Conservation (phyloP, 257 asterid species). For the Dorcoceras hygrometricum region DNA sequence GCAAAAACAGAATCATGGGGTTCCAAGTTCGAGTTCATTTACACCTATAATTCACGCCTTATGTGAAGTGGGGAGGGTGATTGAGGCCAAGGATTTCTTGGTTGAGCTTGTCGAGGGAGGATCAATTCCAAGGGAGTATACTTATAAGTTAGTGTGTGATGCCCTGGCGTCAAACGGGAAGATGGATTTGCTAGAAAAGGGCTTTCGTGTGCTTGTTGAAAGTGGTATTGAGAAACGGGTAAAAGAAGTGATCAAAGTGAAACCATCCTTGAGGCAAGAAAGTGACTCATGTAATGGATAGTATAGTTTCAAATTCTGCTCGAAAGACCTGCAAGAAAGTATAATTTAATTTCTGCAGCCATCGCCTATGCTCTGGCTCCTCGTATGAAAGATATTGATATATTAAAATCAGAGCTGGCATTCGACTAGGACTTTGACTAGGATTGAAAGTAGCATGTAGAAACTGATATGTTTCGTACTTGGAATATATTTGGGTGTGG, state of each 20-base stretch:
- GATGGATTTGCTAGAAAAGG: slow-evolving; percentile 42
- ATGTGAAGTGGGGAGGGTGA: slow-evolving; percentile 75
- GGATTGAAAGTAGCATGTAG: background rate
- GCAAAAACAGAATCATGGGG: slow-evolving; percentile 62
- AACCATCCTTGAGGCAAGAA: slow-evolving; percentile 42
- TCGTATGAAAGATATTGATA: too few species aligned
- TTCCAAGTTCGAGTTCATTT: slow-evolving; percentile 64
- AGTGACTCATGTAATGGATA: background rate
- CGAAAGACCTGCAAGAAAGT: too few species aligned
- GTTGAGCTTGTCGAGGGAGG: slow-evolving; percentile 69
- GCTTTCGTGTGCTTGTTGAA: slow-evolving; percentile 44
- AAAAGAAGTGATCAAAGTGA: slow-evolving; percentile 52
- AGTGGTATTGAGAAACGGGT: slow-evolving; percentile 53
- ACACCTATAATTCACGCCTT: slow-evolving; percentile 75
- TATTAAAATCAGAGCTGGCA: too few species aligned
- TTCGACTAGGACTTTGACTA: too few species aligned
- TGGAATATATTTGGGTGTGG: background rate
- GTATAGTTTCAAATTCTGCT: too few species aligned
- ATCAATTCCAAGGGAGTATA: slow-evolving; percentile 72
- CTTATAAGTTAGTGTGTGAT: slow-evolving; percentile 56
- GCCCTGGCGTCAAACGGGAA: slow-evolving; percentile 44
- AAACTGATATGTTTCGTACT: background rate
- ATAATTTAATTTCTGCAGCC: too few species aligned
- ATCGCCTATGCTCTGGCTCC: too few species aligned
- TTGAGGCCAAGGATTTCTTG: slow-evolving; percentile 60